Percentiles rank a stretch among this genome's conserved stretches.
phyloP scores from a whole-genome alignment of 345 rosid genomes.

The Syzygium aromaticum region DNA sequence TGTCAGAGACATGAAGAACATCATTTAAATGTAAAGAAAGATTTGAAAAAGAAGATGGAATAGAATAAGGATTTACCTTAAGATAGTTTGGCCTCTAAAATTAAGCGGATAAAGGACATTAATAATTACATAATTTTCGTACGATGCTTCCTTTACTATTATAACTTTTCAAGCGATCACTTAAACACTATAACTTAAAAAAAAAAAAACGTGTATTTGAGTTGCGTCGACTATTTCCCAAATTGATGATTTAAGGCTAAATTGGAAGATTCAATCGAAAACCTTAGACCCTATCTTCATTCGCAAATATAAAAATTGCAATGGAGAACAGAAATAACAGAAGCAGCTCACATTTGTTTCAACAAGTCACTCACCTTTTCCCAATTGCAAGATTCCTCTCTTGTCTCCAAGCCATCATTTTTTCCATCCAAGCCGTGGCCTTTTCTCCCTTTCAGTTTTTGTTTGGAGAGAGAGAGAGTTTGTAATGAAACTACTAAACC shows the following conservation, averaged over 20 bases:
- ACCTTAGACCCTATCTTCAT: not conserved
- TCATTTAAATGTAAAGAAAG: too few relatives aligned
- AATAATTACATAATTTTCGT: too few relatives aligned
- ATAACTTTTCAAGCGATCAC: not conserved
- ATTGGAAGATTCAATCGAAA: not conserved
- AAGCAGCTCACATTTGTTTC: not conserved
- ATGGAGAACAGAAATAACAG: not conserved
- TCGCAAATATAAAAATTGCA: not conserved
- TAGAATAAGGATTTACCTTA: too few relatives aligned
- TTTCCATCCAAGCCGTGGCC: not conserved
- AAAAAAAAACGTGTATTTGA: too few relatives aligned
- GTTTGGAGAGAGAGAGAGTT: not conserved
- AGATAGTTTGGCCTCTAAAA: too few relatives aligned
- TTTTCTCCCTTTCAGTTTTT: not conserved
- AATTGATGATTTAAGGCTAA: not conserved
- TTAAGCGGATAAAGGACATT: too few relatives aligned
- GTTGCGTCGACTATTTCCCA: not conserved
- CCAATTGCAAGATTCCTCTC: not conserved
- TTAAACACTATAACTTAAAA: too few relatives aligned
- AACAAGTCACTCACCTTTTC: not conserved
- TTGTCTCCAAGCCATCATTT: not conserved
- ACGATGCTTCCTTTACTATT: too few relatives aligned
- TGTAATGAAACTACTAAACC: not conserved
- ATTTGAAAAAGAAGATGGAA: too few relatives aligned
- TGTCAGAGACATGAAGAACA: too few relatives aligned